A percentile compares a stretch with the other conserved stretches of the same genome.
Conservation (phyloP, 192 early-diverging fungal genomes). For the Umbelopsis isabellina region DNA sequence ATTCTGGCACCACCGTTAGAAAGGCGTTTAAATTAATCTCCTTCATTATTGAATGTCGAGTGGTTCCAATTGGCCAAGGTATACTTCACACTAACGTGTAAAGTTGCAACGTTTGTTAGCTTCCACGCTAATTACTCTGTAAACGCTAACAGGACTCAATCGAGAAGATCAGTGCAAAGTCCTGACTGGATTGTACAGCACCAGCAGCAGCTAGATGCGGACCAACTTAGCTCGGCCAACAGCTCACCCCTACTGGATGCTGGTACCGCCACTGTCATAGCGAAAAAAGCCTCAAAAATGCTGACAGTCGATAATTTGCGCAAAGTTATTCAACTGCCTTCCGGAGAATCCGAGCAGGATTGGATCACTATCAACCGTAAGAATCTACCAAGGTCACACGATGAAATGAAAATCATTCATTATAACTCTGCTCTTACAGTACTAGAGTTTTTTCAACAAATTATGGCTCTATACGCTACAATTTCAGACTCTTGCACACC, state of each 20-base stretch:
- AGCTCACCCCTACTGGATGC: background rate
- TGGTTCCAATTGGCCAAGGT: constrained; percentile 14
- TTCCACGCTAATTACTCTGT: background rate
- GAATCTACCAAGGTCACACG: background rate
- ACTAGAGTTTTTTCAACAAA: constrained; percentile 96
- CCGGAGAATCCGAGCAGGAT: constrained; percentile 87
- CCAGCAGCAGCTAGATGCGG: background rate
- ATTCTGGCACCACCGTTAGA: too few species aligned
- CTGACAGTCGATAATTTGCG: constrained; percentile 66
- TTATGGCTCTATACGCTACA: constrained; percentile 91
- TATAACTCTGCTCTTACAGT: constrained; percentile 37
- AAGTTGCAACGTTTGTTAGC: background rate
- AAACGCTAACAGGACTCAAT: background rate
- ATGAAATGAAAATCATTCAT: background rate
- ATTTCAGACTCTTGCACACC: constrained; percentile 89
- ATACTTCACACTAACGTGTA: constrained; percentile 42
- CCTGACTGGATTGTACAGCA: background rate
- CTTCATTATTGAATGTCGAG: constrained; percentile 1
- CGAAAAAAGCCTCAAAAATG: background rate
- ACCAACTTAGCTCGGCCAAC: background rate
- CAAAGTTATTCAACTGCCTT: constrained; percentile 78
- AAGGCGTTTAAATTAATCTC: background rate
- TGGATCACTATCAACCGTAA: constrained; percentile 91
- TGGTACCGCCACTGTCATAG: background rate
- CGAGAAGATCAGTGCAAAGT: background rate